These are phyloP conservation scores for Xylaria sp. DNA, from an alignment of 2,329 filamentous ascomycete genomes.

Conservation along the genomic window DNA sequence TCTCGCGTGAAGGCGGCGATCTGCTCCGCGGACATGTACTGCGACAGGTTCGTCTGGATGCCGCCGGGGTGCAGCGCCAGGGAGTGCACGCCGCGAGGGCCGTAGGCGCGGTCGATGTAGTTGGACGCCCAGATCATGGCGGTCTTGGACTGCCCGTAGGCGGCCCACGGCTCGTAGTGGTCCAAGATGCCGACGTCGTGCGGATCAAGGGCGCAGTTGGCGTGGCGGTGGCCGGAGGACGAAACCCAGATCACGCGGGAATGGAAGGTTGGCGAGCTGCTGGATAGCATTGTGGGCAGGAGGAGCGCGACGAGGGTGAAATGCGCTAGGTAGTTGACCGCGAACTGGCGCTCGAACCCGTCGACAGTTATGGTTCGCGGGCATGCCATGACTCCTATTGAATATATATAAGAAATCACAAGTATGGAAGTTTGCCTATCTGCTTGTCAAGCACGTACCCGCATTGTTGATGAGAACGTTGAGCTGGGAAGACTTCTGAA, in stretches of 20 bases:
- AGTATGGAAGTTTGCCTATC: not conserved
- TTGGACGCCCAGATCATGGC: constrained; percentile 60
- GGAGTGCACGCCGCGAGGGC: constrained; percentile 53
- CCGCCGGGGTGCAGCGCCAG: constrained; percentile 57
- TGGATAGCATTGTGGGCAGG: constrained; percentile 54
- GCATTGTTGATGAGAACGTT: constrained; percentile 38
- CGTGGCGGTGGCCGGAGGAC: constrained; percentile 54
- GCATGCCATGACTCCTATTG: constrained; percentile 31
- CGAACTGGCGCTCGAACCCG: constrained; percentile 62
- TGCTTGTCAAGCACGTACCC: constrained; percentile 15
- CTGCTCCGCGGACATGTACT: constrained; percentile 35
- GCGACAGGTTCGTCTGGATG: constrained; percentile 50
- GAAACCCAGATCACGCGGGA: constrained; percentile 59
- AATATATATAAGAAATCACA: not conserved
- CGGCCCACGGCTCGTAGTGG: constrained; percentile 49
- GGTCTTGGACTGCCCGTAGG: constrained; percentile 58
- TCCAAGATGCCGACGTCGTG: constrained; percentile 54
- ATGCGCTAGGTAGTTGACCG: constrained; percentile 61
- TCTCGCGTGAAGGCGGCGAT: constrained; percentile 22
- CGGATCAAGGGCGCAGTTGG: not conserved
- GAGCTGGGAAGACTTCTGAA: constrained; percentile 31
- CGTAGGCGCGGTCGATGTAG: constrained; percentile 58
- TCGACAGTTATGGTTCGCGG: constrained; percentile 50
- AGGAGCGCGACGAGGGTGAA: constrained; percentile 63
- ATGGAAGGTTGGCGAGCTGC: constrained; percentile 51